These are phyloP conservation scores for Acanthamoeba culbertsoni DNA, from an alignment of 208 protist species.

Conservation along the genomic window DNA sequence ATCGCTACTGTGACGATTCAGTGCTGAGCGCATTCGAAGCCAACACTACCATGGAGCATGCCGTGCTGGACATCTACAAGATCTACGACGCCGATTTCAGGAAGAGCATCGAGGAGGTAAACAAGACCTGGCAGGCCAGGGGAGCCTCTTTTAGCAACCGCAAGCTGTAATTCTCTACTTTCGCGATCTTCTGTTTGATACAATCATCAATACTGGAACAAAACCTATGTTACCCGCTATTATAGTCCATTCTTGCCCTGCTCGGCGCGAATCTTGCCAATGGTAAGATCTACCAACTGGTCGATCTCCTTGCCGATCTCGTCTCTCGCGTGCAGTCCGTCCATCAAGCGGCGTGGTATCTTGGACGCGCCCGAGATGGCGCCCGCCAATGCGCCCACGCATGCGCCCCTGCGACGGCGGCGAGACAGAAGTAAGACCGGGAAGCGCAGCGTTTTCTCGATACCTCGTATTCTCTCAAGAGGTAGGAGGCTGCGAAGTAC, in stretches of 20 bases:
- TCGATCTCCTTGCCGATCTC: slow-evolving; percentile 59
- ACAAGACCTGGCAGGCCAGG: too few relatives aligned
- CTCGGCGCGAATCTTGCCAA: background rate
- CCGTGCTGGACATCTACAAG: too few relatives aligned
- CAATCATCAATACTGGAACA: background rate
- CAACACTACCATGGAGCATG: too few relatives aligned
- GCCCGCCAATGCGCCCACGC: background rate
- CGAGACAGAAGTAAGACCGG: background rate
- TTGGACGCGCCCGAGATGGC: background rate
- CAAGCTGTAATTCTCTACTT: too few relatives aligned
- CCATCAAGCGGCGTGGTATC: slow-evolving; percentile 38
- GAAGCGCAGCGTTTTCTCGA: too few relatives aligned
- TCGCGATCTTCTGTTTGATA: too few relatives aligned
- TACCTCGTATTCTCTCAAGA: background rate
- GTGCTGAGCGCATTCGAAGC: too few relatives aligned
- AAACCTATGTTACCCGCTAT: background rate
- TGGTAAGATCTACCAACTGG: slow-evolving; percentile 26
- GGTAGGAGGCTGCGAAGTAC: background rate
- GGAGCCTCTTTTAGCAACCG: too few relatives aligned
- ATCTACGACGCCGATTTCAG: too few relatives aligned
- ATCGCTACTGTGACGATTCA: too few relatives aligned
- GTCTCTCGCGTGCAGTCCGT: background rate
- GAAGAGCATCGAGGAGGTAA: too few relatives aligned
- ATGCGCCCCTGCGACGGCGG: background rate
- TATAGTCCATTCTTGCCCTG: background rate